phyloP scores from a whole-genome alignment of 352 stramenopile genomes.

The Phytophthora podocarpi region DNA sequence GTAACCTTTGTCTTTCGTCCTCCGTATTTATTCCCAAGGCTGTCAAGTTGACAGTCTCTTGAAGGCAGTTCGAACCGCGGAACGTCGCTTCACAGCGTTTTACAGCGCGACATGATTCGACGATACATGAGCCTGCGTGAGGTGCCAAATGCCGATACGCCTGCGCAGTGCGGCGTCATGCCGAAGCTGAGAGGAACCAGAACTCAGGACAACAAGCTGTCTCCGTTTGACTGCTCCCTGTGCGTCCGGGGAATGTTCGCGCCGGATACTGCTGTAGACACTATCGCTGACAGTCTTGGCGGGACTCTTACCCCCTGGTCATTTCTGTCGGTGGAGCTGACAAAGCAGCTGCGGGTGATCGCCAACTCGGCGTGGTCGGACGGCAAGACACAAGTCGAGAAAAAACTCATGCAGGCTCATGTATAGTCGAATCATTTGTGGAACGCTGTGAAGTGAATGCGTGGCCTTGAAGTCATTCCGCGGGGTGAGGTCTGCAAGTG shows the following conservation, averaged over 20 bases:
- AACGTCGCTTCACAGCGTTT: too few species aligned
- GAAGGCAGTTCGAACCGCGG: too few species aligned
- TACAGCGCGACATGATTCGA: too few species aligned
- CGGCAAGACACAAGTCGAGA: not conserved
- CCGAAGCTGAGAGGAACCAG: not conserved
- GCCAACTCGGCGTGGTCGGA: not conserved
- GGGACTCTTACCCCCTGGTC: too few species aligned
- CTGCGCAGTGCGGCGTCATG: too few species aligned
- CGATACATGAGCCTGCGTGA: too few species aligned
- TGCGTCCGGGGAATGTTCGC: not conserved
- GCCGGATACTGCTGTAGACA: not conserved
- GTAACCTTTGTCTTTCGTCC: too few species aligned
- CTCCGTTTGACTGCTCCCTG: not conserved
- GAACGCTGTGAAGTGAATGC: not conserved
- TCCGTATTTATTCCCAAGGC: too few species aligned
- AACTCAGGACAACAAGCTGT: not conserved
- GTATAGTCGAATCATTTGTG: not conserved
- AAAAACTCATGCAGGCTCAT: not conserved
- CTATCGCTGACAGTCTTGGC: too few species aligned
- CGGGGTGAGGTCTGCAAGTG: too few species aligned
- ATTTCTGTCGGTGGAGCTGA: not conserved
- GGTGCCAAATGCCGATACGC: too few species aligned
- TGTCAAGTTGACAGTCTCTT: too few species aligned
- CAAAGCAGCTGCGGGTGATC: not conserved
- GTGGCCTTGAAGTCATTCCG: not conserved